Evolutionary conservation across 345 rosid genomes (phyloP), one percentile per base, ranked within the genome.

Genomic region (Moricandia moricandioides): DNA sequence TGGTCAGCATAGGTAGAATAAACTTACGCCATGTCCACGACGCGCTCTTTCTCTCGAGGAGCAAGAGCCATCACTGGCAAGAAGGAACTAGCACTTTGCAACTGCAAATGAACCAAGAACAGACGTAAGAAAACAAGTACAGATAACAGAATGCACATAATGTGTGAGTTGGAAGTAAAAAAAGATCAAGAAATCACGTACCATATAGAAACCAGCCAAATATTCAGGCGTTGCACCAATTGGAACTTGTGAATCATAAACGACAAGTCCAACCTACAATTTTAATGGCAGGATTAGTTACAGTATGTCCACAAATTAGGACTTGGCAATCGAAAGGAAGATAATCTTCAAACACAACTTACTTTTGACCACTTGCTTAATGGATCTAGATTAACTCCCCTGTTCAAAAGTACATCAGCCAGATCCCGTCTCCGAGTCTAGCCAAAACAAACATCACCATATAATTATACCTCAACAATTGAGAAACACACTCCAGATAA

Each of bases 21-120:
- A 67, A 84, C 98, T 90, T 85, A 94, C 96, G 98, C 98, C 96
- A 94, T 86, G 72, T 94, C 98, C 58, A 94, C 85, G 63, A 94
- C 66, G 31, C 89, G 84, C 69, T 94, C 98, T 64, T 85, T 94
- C 72, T 94, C 98, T 80, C 84, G 96, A 63, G 98, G 97, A 63
- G 98, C 98, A 81, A 94, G 95, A 74, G 98, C 97, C 98, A 94
- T 94, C 69, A 94, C 95, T 11, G 98, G 95, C 85, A 94, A 83
- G 82, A 94, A 91, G 0, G 98, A 94, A 82, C 96, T 94, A 21
- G 98, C 91, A 80, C 98, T 87, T 88, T 94, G 98, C 73, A 89
- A 81, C 97, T 94, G 86, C 24, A 18, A 73, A 73, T 17, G 56
- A 51, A 71, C 27, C 37, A 73, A 56, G 2, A 30, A 55, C n/a